These are phyloP conservation scores for Salix suchowensis DNA, from an alignment of 345 rosid species.

Conservation along the genomic window DNA sequence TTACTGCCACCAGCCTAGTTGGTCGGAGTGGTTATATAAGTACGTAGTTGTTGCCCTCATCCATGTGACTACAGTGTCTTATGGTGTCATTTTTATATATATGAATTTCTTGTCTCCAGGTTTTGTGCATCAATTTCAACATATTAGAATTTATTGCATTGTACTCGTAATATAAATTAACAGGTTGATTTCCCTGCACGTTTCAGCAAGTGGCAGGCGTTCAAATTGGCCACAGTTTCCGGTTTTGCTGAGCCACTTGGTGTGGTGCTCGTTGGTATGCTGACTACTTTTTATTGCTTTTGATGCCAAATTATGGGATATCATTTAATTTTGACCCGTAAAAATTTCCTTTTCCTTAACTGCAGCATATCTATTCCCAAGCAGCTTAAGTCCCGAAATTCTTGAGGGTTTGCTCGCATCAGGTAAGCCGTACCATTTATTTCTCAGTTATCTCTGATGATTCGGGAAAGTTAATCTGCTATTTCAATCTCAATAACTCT, in stretches of 20 bases:
- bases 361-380: constrained; percentile 92
- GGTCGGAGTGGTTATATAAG: background rate
- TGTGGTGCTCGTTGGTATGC: constrained; percentile 83
- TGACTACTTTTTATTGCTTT: background rate
- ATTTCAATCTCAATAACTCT: background rate
- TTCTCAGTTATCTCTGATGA: background rate
- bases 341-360: constrained; percentile 12
- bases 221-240: constrained; percentile 91
- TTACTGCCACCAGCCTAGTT: background rate
- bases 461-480: background rate
- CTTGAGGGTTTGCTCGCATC: constrained; percentile 92
- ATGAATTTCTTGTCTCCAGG: background rate
- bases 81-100: background rate
- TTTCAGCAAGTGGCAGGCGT: constrained; percentile 98
- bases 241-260: constrained; percentile 98
- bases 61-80: background rate
- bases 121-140: background rate
- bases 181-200: constrained; percentile 14
- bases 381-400: constrained; percentile 85
- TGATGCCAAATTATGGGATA: background rate
- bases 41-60: background rate
- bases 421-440: constrained; percentile 39
- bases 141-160: background rate
- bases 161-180: constrained; percentile 4
- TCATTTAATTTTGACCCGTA: background rate